Evolutionary conservation across 1,139 yeast species (phyloP).

Genomic region (Yamadazyma membranifaciens): DNA sequence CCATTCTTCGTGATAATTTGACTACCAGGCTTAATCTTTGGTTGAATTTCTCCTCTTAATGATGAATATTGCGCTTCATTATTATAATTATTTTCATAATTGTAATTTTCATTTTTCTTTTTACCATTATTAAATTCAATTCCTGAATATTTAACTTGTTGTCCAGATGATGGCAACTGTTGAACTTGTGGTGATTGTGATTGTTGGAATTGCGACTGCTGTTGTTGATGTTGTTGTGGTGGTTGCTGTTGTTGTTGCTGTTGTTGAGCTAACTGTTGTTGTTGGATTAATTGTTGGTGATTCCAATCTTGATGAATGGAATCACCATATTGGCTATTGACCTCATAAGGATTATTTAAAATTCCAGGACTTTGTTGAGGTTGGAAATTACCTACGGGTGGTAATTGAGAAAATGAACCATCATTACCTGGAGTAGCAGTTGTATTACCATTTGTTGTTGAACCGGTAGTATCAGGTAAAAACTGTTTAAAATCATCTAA

Average conservation of each 20-base stretch:
- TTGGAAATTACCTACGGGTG: constrained; percentile 95
- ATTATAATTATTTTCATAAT: constrained; percentile 30
- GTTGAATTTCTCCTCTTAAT: constrained; percentile 40
- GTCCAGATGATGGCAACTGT: constrained; percentile 3
- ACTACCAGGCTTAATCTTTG: constrained; percentile 24
- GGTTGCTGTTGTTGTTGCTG: constrained; percentile 4
- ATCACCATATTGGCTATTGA: constrained; percentile 10
- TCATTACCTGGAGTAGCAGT: constrained; percentile 7
- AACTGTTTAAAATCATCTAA: constrained; percentile 93
- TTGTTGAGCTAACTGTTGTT: constrained; percentile 7
- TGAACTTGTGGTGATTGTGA: constrained; percentile 5
- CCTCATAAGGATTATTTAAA: constrained; percentile 28
- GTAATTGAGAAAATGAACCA: constrained; percentile 56
- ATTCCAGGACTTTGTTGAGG: constrained; percentile 52
- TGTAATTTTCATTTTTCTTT: constrained; percentile 27
- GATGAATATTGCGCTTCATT: constrained; percentile 55
- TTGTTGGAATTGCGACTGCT: background rate
- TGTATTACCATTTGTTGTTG: constrained; percentile 19
- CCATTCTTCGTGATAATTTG: constrained; percentile 19
- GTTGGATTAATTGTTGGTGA: constrained; percentile 5
- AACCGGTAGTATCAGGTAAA: constrained; percentile 76
- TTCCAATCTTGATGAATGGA: constrained; percentile 9
- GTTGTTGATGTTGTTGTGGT: background rate
- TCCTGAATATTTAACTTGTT: constrained; percentile 1
- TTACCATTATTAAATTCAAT: constrained; percentile 12